Evolutionary conservation across 371 early-diverging fungal genomes (phyloP), one percentile per base, ranked within the genome.

Genomic region (Basidiobolus meristosporus): DNA sequence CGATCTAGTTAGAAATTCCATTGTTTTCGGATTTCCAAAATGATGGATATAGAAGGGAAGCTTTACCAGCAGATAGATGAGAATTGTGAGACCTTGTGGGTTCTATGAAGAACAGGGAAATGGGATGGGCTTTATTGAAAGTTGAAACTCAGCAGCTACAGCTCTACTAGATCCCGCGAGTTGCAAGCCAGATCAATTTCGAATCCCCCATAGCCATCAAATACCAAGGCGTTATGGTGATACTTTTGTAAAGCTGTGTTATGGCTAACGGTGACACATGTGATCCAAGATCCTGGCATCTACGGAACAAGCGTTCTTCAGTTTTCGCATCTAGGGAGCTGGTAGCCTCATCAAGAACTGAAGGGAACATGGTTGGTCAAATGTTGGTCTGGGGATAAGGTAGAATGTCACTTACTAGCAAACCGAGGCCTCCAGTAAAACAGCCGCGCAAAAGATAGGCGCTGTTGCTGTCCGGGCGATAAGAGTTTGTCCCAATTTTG

Each of bases 401-500:
- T 2, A n/a, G 10, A 3, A 9, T 11, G 15, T 28, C 26, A 32
- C 47, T 44, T 68, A 68, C 73, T 58, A 33, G 77, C 78, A 64
- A 79, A 81, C 18, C 47, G 38, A 1, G 82, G 85, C 6, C 56
- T 52, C 51, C 68, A 64, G 41, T 66, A 72, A 44, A 84, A 60
- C 4, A 78, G 43, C 15, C 85, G 60, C 3, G 76, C 77, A 56
- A 82, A 63, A 2, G 75, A 65, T 32, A 84, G 45, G 21, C 65
- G 62, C 41, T 84, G 83, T 45, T 69, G 69, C 52, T 84, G 82
- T 36, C 85, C 83, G 11, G 85, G 83, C 5, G 81, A 82, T 26
- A 84, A 54, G 43, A 69, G 54, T 42, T 60, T 66, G 41, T 51
- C 49, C 82, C 82, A 84, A 29, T 70, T 65, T 37, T 60, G 53